Evolutionary conservation across 352 stramenopile genomes (phyloP).

Genomic region (Globisporangium cederbergense): DNA sequence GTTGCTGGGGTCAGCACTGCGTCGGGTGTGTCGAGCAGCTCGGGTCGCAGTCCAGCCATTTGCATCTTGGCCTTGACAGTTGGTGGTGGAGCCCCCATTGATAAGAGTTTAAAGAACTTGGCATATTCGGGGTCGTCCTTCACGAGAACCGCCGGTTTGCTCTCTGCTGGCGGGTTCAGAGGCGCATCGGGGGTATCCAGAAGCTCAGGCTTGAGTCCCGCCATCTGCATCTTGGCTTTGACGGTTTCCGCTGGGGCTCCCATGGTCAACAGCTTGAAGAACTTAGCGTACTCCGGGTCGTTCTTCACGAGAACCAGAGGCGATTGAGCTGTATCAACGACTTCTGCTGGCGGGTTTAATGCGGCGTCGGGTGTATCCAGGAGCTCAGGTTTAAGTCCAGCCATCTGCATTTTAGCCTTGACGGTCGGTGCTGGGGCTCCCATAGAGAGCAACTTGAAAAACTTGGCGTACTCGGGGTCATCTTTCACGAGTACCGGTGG

Average conservation of each 20-base stretch:
- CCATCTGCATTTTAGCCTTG: slow-evolving; percentile 59
- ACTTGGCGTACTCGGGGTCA: slow-evolving; percentile 57
- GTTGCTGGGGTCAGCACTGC: slow-evolving; percentile 13
- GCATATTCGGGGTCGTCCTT: slow-evolving; percentile 66
- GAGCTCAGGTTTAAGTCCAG: slow-evolving; percentile 46
- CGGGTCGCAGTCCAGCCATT: slow-evolving; percentile 51
- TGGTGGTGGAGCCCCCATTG: slow-evolving; percentile 51
- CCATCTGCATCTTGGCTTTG: slow-evolving; percentile 58
- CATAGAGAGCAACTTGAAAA: slow-evolving; percentile 69
- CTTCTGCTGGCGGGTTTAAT: not conserved
- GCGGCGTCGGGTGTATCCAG: slow-evolving; percentile 62
- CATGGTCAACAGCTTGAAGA: slow-evolving; percentile 70
- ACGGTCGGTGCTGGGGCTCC: slow-evolving; percentile 45
- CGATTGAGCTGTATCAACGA: not conserved
- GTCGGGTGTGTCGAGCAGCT: slow-evolving; percentile 34
- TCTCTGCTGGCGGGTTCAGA: slow-evolving; percentile 19
- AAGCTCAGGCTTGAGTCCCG: slow-evolving; percentile 48
- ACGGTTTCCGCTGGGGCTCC: slow-evolving; percentile 44
- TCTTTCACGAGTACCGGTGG: slow-evolving; percentile 41
- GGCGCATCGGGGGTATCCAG: slow-evolving; percentile 65
- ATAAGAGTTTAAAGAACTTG: slow-evolving; percentile 75
- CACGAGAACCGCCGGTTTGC: slow-evolving; percentile 37
- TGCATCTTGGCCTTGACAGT: slow-evolving; percentile 66
- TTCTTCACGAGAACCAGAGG: slow-evolving; percentile 38
- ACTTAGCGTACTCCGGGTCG: slow-evolving; percentile 57